Evolutionary conservation across 2,329 filamentous ascomycete species (phyloP).

Genomic region (Colletotrichum musicola): DNA sequence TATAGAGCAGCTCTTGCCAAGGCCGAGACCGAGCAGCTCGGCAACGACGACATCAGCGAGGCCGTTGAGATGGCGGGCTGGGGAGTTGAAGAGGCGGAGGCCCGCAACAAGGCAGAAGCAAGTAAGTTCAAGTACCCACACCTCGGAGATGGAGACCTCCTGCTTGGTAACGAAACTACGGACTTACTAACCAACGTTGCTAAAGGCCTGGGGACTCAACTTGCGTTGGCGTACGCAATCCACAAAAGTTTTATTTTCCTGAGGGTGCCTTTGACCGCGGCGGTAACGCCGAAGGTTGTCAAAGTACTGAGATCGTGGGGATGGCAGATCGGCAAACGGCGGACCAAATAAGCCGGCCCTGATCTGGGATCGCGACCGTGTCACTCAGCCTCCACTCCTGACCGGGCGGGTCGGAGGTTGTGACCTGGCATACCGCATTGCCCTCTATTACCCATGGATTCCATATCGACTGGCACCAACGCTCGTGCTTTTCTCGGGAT

Average conservation of each 20-base stretch:
- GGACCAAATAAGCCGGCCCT: slow-evolving; percentile 31
- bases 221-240: slow-evolving; percentile 94
- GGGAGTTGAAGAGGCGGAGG: slow-evolving; percentile 74
- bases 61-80: slow-evolving; percentile 65
- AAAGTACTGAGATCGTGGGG: slow-evolving; percentile 89
- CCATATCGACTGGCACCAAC: slow-evolving; percentile 23
- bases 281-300: slow-evolving; percentile 94
- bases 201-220: slow-evolving; percentile 78
- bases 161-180: background rate
- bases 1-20: slow-evolving; percentile 62
- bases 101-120: slow-evolving; percentile 73
- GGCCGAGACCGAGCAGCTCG: slow-evolving; percentile 57
- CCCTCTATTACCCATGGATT: slow-evolving; percentile 11
- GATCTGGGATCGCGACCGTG: slow-evolving; percentile 4
- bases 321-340: slow-evolving; percentile 87
- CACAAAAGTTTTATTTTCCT: slow-evolving; percentile 99
- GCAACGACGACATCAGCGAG: slow-evolving; percentile 58
- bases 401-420: slow-evolving; percentile 14
- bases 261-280: slow-evolving; percentile 91
- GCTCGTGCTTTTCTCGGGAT: slow-evolving; percentile 24
- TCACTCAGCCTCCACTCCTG: slow-evolving; percentile 1
- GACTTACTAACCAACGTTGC: slow-evolving; percentile 38
- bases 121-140: slow-evolving; percentile 69
- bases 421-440: slow-evolving; percentile 1
- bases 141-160: slow-evolving; percentile 9